A percentile compares a stretch with the other conserved stretches of the same genome.
Evolutionary conservation across 1,284 basidiomycete genomes (phyloP).

Genomic region (Cutaneotrichosporon cutaneum): DNA sequence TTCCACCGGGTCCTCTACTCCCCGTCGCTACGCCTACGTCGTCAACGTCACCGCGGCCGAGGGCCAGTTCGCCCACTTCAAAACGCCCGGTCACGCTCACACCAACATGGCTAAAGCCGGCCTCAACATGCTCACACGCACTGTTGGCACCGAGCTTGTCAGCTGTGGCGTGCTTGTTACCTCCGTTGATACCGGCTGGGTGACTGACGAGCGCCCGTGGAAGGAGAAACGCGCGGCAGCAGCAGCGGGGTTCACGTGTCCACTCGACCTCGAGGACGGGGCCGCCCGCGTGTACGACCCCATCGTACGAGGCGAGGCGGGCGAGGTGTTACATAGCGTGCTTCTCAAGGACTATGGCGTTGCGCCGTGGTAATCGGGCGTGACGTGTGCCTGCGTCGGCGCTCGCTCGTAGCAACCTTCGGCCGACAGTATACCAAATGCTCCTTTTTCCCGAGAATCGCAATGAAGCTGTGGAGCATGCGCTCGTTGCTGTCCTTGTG

Average conservation of each 20-base stretch:
- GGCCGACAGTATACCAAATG: too few species aligned
- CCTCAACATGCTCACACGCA: conserved; percentile 4
- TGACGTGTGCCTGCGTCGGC: too few species aligned
- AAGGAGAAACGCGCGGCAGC: not conserved
- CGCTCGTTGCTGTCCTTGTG: too few species aligned
- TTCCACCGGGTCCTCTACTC: too few species aligned
- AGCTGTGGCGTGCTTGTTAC: not conserved
- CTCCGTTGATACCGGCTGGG: conserved; percentile 2
- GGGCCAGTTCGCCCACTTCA: conserved; percentile 4
- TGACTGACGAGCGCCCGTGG: conserved; percentile 11
- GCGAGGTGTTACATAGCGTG: not conserved
- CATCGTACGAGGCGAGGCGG: conserved; percentile 1
- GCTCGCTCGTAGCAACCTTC: too few species aligned
- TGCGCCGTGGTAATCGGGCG: not conserved
- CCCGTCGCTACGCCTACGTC: not conserved
- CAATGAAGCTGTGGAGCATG: too few species aligned
- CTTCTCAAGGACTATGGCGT: conserved; percentile 1
- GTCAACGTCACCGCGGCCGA: conserved; percentile 5
- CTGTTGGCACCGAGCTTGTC: not conserved
- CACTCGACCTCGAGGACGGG: conserved; percentile 9
- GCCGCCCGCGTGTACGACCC: not conserved
- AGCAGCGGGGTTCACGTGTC: not conserved
- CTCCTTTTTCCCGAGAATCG: too few species aligned
- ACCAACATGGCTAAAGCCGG: conserved; percentile 9
- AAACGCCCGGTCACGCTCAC: conserved; percentile 3